Conservation (phyloP, 139 green algal genomes). For the Asterochloris sp. region DNA sequence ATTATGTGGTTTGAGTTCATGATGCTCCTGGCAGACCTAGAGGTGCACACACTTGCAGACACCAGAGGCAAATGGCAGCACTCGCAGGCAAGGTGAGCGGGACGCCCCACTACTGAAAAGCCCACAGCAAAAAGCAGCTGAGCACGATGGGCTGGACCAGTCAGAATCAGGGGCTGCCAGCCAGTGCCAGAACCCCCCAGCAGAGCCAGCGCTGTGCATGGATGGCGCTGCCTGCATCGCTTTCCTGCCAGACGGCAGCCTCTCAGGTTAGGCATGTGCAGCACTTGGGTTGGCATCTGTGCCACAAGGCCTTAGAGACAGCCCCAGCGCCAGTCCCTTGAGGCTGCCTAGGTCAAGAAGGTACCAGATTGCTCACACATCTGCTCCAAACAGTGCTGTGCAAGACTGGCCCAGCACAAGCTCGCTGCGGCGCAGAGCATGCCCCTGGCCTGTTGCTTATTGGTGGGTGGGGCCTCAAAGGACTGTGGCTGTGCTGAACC, state of each 20-base stretch:
- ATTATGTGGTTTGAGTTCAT: not conserved
- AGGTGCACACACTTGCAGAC: not conserved
- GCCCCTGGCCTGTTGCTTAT: no score
- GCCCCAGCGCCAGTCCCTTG: no score
- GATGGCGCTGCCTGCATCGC: not conserved
- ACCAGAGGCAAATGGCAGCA: not conserved
- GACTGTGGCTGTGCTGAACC: no score
- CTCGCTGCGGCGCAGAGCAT: no score
- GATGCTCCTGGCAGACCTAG: not conserved
- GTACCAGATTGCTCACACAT: no score
- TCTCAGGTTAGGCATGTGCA: not conserved
- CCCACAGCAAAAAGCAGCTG: not conserved
- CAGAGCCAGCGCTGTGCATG: not conserved
- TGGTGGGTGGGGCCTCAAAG: no score
- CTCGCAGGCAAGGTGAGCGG: not conserved
- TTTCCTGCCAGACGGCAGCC: not conserved
- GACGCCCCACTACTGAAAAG: not conserved
- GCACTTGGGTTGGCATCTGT: no score
- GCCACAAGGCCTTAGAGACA: no score
- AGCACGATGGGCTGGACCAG: not conserved
- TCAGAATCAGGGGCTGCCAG: not conserved
- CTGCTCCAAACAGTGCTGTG: no score
- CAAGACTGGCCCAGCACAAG: no score
- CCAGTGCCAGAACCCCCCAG: not conserved
- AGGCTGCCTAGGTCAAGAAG: no score